Evolutionary conservation across 2,329 filamentous ascomycete genomes (phyloP).

Genomic region (Pyrenophora tritici-repentis): DNA sequence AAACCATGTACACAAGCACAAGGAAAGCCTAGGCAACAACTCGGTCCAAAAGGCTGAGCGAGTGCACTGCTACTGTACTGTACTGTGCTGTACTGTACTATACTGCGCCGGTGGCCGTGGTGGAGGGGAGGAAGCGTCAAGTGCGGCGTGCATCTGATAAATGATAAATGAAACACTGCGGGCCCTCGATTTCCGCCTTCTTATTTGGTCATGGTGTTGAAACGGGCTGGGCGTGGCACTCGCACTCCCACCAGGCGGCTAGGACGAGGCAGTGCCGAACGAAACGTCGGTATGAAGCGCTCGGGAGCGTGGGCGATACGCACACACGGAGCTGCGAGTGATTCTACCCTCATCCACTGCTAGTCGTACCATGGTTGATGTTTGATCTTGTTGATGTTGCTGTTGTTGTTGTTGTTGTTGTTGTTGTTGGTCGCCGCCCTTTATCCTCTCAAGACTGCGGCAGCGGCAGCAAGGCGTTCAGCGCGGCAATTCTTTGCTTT

Average conservation of each 20-base stretch:
- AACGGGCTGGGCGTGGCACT: slow-evolving; percentile 9
- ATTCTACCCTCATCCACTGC: no score
- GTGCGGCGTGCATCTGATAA: slow-evolving; percentile 26
- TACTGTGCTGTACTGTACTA: no score
- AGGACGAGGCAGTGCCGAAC: slow-evolving; percentile 34
- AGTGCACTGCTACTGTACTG: slow-evolving; percentile 6
- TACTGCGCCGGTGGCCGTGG: not conserved
- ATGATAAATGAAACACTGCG: slow-evolving; percentile 32
- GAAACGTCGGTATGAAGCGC: slow-evolving; percentile 20
- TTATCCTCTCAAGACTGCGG: no score
- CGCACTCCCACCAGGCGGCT: slow-evolving; percentile 26
- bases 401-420: no score
- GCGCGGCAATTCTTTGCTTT: slow-evolving; percentile 21
- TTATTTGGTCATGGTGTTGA: slow-evolving; percentile 29
- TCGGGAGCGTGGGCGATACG: slow-evolving; percentile 35
- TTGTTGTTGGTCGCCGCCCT: no score
- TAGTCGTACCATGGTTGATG: no score
- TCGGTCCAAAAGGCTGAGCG: not conserved
- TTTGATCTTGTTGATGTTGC: no score
- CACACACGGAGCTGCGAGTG: slow-evolving; percentile 14
- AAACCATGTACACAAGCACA: not conserved
- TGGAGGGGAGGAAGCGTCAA: not conserved
- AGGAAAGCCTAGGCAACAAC: not conserved
- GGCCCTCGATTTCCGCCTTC: slow-evolving; percentile 28
- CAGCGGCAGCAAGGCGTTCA: slow-evolving; percentile 1